Conservation (phyloP, 1,284 basidiomycete genomes). For the Apiotrichum domesticum region DNA sequence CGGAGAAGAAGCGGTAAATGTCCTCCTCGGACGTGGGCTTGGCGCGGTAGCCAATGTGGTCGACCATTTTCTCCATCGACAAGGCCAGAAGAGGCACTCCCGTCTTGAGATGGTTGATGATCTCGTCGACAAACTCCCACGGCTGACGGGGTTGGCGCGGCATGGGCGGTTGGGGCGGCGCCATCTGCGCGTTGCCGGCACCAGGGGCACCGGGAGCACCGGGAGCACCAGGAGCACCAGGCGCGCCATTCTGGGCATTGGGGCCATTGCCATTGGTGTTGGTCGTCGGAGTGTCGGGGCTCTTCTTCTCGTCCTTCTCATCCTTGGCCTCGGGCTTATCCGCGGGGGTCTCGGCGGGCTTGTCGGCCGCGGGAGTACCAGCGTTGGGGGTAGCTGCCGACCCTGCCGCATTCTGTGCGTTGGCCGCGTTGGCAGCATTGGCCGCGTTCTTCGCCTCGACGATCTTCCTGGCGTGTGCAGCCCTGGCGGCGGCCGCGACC, state of each 20-base stretch:
- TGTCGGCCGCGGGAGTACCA: background rate
- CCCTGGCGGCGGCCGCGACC: constrained; percentile 14
- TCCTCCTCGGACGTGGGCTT: constrained; percentile 91
- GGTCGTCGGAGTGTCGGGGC: constrained; percentile 11
- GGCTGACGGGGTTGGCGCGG: constrained; percentile 62
- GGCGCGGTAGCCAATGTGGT: constrained; percentile 88
- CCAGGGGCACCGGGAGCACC: constrained; percentile 7
- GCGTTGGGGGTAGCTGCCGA: constrained; percentile 47
- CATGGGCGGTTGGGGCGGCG: constrained; percentile 32
- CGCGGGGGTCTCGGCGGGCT: background rate
- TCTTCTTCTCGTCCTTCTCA: constrained; percentile 23
- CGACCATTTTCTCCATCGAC: constrained; percentile 95
- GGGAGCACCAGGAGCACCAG: background rate
- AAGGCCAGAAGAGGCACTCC: constrained; percentile 91
- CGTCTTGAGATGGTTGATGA: constrained; percentile 91
- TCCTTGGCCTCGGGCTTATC: constrained; percentile 20
- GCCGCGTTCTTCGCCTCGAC: constrained; percentile 36
- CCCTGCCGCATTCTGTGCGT: constrained; percentile 38
- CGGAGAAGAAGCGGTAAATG: constrained; percentile 83
- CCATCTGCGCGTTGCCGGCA: constrained; percentile 22
- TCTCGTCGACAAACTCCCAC: constrained; percentile 90
- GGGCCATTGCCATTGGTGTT: background rate
- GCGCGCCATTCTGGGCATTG: background rate
- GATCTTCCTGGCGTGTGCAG: constrained; percentile 20
- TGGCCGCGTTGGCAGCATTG: constrained; percentile 40